phyloP scores from a whole-genome alignment of 225 moss, liverwort and hornwort genomes.

The Bryoerythrophyllum caledonicum region DNA sequence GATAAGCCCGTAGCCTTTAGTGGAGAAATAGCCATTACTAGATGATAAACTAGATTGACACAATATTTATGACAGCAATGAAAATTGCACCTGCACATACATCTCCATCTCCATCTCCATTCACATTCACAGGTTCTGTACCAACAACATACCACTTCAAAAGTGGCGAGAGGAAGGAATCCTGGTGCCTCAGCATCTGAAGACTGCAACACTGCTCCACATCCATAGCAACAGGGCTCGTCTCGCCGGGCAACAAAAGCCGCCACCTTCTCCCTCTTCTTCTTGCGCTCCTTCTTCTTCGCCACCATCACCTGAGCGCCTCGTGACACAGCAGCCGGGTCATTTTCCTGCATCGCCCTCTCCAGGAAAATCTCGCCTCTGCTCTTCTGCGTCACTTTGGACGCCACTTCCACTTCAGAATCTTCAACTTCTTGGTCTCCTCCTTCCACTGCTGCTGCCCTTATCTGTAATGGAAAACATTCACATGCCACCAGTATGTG shows the following conservation, averaged over 20 bases:
- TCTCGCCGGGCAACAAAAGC: conserved; percentile 38
- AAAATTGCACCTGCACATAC: not conserved
- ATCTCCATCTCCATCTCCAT: not conserved
- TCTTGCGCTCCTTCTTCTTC: conserved; percentile 48
- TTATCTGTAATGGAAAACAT: conserved; percentile 7
- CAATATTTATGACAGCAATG: not conserved
- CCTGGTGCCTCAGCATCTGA: conserved; percentile 77
- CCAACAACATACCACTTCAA: conserved; percentile 63
- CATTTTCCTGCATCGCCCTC: conserved; percentile 33
- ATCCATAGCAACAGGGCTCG: conserved; percentile 90
- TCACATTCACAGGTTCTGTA: not conserved
- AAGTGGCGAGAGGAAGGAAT: conserved; percentile 69
- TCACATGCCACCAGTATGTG: conserved; percentile 4
- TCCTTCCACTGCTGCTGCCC: conserved; percentile 4
- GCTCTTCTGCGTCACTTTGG: conserved; percentile 50
- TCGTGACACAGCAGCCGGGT: conserved; percentile 8
- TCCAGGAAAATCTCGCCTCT: conserved; percentile 66
- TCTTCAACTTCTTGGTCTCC: conserved; percentile 16
- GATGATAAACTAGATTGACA: not conserved
- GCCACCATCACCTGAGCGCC: conserved; percentile 28
- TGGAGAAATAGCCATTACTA: not conserved
- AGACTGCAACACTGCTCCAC: conserved; percentile 80
- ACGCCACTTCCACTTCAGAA: not conserved
- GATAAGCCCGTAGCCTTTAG: not conserved
- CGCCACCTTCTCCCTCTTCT: conserved; percentile 50